phyloP scores from a whole-genome alignment of 768 basidiomycete species.

The Bullera alba region DNA sequence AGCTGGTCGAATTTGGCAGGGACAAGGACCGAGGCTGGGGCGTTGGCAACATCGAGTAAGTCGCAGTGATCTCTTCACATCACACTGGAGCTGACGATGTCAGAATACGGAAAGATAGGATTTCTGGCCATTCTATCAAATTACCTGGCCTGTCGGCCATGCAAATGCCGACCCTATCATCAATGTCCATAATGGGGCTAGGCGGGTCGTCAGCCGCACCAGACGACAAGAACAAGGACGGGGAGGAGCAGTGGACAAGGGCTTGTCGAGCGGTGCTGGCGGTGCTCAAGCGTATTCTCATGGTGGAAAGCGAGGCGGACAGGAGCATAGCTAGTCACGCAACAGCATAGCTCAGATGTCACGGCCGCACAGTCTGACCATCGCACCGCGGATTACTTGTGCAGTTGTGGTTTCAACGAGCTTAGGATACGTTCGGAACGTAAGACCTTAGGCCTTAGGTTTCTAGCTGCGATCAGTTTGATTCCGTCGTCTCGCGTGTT shows the following conservation, averaged over 20 bases:
- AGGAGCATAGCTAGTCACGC: constrained; percentile 1
- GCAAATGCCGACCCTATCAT: constrained; percentile 16
- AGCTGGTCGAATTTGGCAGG: constrained; percentile 79
- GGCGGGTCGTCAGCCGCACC: constrained; percentile 10
- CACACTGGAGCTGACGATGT: background rate
- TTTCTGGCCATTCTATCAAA: constrained; percentile 90
- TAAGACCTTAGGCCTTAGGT: no score
- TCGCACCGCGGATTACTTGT: background rate
- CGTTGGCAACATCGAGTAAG: constrained; percentile 73
- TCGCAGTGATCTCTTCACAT: constrained; percentile 18
- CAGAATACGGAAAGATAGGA: constrained; percentile 87
- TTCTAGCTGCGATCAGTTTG: no score
- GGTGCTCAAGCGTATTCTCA: constrained; percentile 41
- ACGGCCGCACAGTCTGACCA: background rate
- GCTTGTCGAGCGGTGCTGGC: constrained; percentile 78
- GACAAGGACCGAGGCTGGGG: constrained; percentile 65
- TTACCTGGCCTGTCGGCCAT: constrained; percentile 65
- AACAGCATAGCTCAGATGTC: background rate
- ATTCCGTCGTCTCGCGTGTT: no score
- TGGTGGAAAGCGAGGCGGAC: constrained; percentile 43
- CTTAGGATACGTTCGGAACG: no score
- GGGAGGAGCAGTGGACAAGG: constrained; percentile 93
- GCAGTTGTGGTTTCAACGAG: no score
- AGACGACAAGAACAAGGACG: constrained; percentile 36
- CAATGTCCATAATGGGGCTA: constrained; percentile 35